Base-by-base conservation (phyloP, 2,329 filamentous ascomycete species). In the Lecanicillium sp. region DNA sequence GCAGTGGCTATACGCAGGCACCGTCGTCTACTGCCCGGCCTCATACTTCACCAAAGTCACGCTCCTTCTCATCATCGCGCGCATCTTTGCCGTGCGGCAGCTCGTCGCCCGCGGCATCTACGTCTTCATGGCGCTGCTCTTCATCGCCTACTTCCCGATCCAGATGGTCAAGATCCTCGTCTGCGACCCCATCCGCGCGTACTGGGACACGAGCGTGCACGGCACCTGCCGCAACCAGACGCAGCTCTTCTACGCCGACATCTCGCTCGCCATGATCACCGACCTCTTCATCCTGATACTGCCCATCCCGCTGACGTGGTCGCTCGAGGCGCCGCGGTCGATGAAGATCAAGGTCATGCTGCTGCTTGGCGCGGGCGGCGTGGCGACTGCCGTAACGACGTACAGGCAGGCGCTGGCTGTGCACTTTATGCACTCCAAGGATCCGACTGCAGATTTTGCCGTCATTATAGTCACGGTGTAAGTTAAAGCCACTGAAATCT, bases 171-270 rank as follows among this genome's bases (percentile, higher is more conserved):
- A 64, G 37, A 2, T 73, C 70, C 3, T 72, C 73, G 2, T 73
- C 71, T 4, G 74, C 76, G 1, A 78, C 77, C 1, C 75, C 77
- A 1, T 74, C 75, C 20, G 29, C 2, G 51, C 54, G 2, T 59
- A 56, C 27, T 63, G 60, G 60, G 50, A 59, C 42, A 46, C 50
- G 2, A 36, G 36, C 3, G 51, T 58, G 8, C 32, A 53, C 7
- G 51, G 52, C 1, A 53, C 46, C 11, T 68, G 66, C 47, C 52
- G 68, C 15, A 54, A 65, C 15, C 58, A 64, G 35, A 49, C 55
- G 5, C 57, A 56, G 20, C 38, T 68, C 5, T 68, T 67, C 48
- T 55, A 62, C 3, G 56, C 59, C 9, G 66, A 67, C 35, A 56
- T 62, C 2, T 51, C 57, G 11, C 49, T 66, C 11, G 62, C 59